Base-by-base conservation (phyloP, 225 moss, liverwort and hornwort species). In the Neckera pumila region DNA sequence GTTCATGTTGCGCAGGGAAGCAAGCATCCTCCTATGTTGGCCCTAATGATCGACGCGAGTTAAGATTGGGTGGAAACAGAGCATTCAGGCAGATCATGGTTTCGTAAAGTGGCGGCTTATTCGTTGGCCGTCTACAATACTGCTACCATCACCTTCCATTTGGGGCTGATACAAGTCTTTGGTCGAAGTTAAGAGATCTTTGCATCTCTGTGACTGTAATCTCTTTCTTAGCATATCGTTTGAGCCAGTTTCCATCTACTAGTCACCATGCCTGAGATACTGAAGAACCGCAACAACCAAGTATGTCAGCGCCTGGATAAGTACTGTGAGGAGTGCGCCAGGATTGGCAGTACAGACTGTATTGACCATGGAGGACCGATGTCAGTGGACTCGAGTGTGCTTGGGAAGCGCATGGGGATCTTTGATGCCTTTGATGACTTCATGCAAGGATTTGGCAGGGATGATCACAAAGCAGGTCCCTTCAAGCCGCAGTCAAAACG, bases 231-330 rank as follows among this genome's bases (percentile, higher is more conserved):
- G 28, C 76, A 58, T 57, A 67, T 49, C 38, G 58, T 67, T 83
- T 56, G 40, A 76, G 73, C 27, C 61, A 77, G 86, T 45, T 31
- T 23, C 12, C 60, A 85, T 86, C 87, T 83, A 84, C 28, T 75
- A 84, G 88, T 81, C 90, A 92, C 81, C 89, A 93, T 93, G 93
- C 93, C 93, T 86, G 93, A 93, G 65, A 18, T 90, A 71, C 30
- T 86, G 84, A 36, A 86, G 15, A 83, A 76, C 22, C 92, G 87
- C 38, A 89, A 83, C 84, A 81, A 64, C 64, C 85, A 93, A 84
- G 84, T 93, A 84, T 92, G 89, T 72, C 81, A 87, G 71, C 63
- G 84, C 65, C 79, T 92, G 57, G 87, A 87, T 7, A 85, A 38
- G 31, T 79, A 82, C 57, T 93, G 93, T 59, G 86, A 83, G 58